phyloP scores from a whole-genome alignment of 148 eudicot species.

The Rhododendron henanense region DNA sequence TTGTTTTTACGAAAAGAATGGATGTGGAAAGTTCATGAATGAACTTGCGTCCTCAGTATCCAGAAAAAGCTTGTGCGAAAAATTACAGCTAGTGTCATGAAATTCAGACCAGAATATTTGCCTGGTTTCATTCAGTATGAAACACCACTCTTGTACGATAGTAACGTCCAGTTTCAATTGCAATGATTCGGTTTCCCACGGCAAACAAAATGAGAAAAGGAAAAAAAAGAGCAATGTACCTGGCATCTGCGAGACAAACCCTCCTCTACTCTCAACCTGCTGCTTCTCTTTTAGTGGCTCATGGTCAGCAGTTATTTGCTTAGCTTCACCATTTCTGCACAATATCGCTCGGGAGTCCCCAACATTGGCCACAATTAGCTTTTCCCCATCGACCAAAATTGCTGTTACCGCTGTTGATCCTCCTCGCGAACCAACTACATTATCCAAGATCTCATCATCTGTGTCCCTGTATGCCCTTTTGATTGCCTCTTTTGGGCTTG shows the following conservation, averaged over 20 bases:
- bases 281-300: slow-evolving; percentile 52
- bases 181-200: background rate
- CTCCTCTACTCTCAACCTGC: slow-evolving; percentile 52
- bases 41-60: background rate
- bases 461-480: slow-evolving; percentile 43
- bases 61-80: background rate
- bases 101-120: background rate
- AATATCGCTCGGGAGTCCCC: slow-evolving; percentile 51
- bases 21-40: background rate
- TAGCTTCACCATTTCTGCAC: slow-evolving; percentile 30
- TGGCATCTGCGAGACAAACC: slow-evolving; percentile 40
- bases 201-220: background rate
- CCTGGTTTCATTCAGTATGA: background rate
- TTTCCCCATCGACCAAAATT: slow-evolving; percentile 39
- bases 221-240: slow-evolving; percentile 19
- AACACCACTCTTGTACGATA: background rate
- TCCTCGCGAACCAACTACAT: slow-evolving; percentile 37
- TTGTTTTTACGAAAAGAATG: background rate
- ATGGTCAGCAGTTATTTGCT: slow-evolving; percentile 54
- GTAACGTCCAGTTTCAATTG: background rate
- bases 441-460: slow-evolving; percentile 42
- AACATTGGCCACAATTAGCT: slow-evolving; percentile 60
- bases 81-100: background rate
- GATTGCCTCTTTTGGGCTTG: slow-evolving; percentile 39
- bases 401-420: slow-evolving; percentile 57